A percentile compares a stretch with the other conserved stretches of the same genome.
Conservation (phyloP, 129 eudicot genomes). For the Lonicera japonica region DNA sequence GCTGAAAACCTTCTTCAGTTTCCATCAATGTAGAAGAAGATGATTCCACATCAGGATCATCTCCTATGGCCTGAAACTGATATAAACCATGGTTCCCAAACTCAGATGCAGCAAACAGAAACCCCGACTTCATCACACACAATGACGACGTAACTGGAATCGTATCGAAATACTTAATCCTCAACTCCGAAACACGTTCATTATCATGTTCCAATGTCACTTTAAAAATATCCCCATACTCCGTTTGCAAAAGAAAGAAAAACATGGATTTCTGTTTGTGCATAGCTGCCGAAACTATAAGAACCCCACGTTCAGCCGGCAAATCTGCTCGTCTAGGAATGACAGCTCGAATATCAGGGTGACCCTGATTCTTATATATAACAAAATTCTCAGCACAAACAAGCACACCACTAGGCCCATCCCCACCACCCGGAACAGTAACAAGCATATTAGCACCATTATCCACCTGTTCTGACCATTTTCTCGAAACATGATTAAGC, state of each 20-base stretch:
- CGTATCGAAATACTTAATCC: slow-evolving; percentile 91
- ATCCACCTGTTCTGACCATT: slow-evolving; percentile 96
- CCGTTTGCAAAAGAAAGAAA: slow-evolving; percentile 91
- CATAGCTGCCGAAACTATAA: slow-evolving; percentile 94
- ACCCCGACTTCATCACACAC: slow-evolving; percentile 91
- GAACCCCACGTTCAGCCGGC: slow-evolving; percentile 93
- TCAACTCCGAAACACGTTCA: slow-evolving; percentile 79
- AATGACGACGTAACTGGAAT: slow-evolving; percentile 83
- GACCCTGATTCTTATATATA: slow-evolving; percentile 91
- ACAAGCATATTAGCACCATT: slow-evolving; percentile 97
- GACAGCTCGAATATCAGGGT: slow-evolving; percentile 82
- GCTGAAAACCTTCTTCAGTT: slow-evolving; percentile 95
- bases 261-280: slow-evolving; percentile 88
- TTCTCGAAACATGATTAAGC: slow-evolving; percentile 92
- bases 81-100: slow-evolving; percentile 96
- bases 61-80: slow-evolving; percentile 93
- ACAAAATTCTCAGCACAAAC: slow-evolving; percentile 98
- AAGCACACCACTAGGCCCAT: slow-evolving; percentile 98
- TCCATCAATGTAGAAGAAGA: slow-evolving; percentile 90
- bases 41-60: slow-evolving; percentile 95
- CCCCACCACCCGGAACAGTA: slow-evolving; percentile 99
- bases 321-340: slow-evolving; percentile 90
- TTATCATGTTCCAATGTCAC: slow-evolving; percentile 85
- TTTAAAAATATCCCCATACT: slow-evolving; percentile 90
- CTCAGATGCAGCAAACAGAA: slow-evolving; percentile 95